Evolutionary conservation across 495 filamentous ascomycete genomes (phyloP).

Genomic region (Neurospora tetraspora): DNA sequence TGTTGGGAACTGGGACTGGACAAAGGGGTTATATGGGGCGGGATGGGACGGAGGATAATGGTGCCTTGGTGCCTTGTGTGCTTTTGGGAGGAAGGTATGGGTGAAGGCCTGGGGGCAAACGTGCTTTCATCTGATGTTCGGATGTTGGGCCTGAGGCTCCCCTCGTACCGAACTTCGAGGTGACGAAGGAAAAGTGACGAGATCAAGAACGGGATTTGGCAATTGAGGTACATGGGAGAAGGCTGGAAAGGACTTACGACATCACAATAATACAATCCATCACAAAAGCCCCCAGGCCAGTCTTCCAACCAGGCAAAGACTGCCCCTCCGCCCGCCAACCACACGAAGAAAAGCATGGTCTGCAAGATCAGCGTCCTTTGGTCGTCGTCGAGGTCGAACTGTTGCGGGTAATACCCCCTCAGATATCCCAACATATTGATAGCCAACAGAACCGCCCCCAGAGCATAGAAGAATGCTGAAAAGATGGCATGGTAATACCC

Average conservation of each 20-base stretch:
- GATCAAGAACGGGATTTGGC: neutral
- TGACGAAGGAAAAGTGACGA: neutral
- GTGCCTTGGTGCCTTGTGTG: neutral
- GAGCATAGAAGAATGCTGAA: conserved; percentile 54
- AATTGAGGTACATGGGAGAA: neutral
- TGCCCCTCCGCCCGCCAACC: conserved; percentile 56
- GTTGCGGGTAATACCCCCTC: conserved; percentile 65
- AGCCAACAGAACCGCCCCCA: conserved; percentile 54
- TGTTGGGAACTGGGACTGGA: neutral
- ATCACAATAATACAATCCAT: conserved; percentile 64
- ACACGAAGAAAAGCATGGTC: conserved; percentile 62
- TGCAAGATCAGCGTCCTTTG: conserved; percentile 73
- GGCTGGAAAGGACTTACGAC: conserved; percentile 24
- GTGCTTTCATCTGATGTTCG: neutral
- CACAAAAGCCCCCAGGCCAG: conserved; percentile 40
- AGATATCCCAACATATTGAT: conserved; percentile 74
- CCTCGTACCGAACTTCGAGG: neutral
- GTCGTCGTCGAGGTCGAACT: conserved; percentile 62
- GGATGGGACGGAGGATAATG: neutral
- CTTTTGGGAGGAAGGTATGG: neutral
- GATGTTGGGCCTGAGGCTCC: neutral
- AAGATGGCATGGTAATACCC: conserved; percentile 72
- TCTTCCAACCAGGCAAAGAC: conserved; percentile 52
- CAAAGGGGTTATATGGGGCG: neutral
- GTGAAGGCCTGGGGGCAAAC: neutral